phyloP scores from a whole-genome alignment of 306 rosid species.

The Trichosanthes cucumerina region DNA sequence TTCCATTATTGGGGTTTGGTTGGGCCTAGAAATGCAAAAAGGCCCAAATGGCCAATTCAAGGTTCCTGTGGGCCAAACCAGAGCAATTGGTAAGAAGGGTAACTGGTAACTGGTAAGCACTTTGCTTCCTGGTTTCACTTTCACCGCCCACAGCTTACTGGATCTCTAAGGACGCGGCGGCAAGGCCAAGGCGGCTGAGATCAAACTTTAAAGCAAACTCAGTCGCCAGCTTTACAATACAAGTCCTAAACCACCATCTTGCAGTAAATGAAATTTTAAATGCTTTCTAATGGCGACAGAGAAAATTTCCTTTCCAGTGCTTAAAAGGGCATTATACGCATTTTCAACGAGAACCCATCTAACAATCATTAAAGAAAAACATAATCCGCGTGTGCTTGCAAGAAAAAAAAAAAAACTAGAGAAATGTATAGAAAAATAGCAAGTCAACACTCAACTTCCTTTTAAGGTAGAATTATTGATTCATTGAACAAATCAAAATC shows the following conservation, averaged over 20 bases:
- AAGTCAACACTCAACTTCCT: background rate
- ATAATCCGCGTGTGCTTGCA: background rate
- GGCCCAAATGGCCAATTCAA: background rate
- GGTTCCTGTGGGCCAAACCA: conserved; percentile 1
- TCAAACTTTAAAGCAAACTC: background rate
- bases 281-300: background rate
- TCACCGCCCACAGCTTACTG: background rate
- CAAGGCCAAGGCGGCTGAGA: background rate
- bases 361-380: background rate
- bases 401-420: no score
- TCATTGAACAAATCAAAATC: background rate
- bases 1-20: background rate
- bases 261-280: background rate
- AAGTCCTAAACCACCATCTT: background rate
- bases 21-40: background rate
- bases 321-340: background rate
- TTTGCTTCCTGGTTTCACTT: background rate
- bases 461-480: background rate
- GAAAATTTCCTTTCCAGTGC: background rate
- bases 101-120: background rate
- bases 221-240: background rate
- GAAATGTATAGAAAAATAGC: background rate
- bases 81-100: background rate
- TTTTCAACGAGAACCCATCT: background rate
- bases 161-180: background rate